Evolutionary conservation across 495 filamentous ascomycete genomes (phyloP), one percentile per base, ranked within the genome.

Genomic region (Annulohypoxylon nitens): DNA sequence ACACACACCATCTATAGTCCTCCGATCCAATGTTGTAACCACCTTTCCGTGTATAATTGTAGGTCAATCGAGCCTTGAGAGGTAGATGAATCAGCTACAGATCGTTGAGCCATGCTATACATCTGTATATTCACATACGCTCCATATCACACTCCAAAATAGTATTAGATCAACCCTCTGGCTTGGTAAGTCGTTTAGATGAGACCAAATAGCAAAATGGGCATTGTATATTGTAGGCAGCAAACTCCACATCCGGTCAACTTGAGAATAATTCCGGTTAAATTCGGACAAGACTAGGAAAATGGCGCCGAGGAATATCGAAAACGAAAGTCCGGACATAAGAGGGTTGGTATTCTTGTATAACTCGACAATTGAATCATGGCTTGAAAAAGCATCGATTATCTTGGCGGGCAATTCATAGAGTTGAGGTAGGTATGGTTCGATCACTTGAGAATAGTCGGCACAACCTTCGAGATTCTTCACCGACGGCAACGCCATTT

Each of bases 31-130:
- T 85, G 25, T 83, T 81, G 79, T 98, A 99, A 16, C 97, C 97
- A 18, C 97, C 97, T 80, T 93, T 97, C 58, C 97, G 92, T 92
- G 92, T 97, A 80, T 97, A 99, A 82, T 99, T 99, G 87, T 87
- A 98, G 2, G 96, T 97, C 77, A 99, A 83, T 43, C 97, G 92
- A 58, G 75, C 67, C 62, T 74, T 69, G 8, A 30, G 30, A 2
- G 30, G 30, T 39, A 34, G 20, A 61, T 14, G 30, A 30, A 50
- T 76, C 53, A 73, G 73, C 63, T 43, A 55, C 58, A 2, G 4
- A 20, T 37, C 2, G 50, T 16, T 0, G 25, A 37, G n/a, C 16
- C 10, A 54, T 37, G 6, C 0, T 2, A 26, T 14, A 58, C 14
- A 12, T 14, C 10, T 50, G 41, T 41, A 16, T 48, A 37, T 58